Evolutionary conservation across 805 yeast genomes (phyloP), one percentile per base, ranked within the genome.

Genomic region (Sugiyamaella lignohabitans): DNA sequence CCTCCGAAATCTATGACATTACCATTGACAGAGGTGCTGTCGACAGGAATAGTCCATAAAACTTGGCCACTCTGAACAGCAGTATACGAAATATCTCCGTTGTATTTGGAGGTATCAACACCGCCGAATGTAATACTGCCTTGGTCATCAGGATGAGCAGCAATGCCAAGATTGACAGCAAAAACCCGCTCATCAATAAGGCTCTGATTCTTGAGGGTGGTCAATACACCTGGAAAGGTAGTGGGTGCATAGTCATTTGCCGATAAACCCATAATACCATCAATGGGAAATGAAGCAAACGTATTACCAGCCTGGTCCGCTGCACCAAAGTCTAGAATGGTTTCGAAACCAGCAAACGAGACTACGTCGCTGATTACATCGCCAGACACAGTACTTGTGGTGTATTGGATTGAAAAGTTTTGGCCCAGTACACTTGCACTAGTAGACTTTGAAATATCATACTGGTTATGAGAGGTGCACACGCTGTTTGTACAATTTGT

Each of bases 191-290:
- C 43, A 11, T 42, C 21, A 10, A 63, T 61, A 37, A 59, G 51
- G 10, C 40, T 42, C 36, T 59, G 58, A 29, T 52, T 39, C 17
- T 51, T 43, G 11, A 62, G 55, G 2, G 53, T 55, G 8, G 53
- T 46, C 35, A 63, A 45, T 5, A 63, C 27, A 16, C 62, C 53
- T 0, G 63, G 62, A 42, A 55, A 53, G 24, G 64, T 59, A 39
- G 57, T 59, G 3, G 58, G 52, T 20, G 64, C 59, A 37, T 74
- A 69, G 23, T 70, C 70, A 35, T 63, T 59, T 2, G 79, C 68
- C 3, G 84, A 76, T 22, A 80, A 66, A 1, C 86, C 86, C 45
- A 81, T 57, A 17, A 80, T 73, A 16, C 87, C 87, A 51, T 78
- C 75, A 35, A 79, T 73, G 14, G 72, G 68, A 59, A 76, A 80